phyloP scores from a whole-genome alignment of 2,329 filamentous ascomycete species.

The Beauveria bassiana region DNA sequence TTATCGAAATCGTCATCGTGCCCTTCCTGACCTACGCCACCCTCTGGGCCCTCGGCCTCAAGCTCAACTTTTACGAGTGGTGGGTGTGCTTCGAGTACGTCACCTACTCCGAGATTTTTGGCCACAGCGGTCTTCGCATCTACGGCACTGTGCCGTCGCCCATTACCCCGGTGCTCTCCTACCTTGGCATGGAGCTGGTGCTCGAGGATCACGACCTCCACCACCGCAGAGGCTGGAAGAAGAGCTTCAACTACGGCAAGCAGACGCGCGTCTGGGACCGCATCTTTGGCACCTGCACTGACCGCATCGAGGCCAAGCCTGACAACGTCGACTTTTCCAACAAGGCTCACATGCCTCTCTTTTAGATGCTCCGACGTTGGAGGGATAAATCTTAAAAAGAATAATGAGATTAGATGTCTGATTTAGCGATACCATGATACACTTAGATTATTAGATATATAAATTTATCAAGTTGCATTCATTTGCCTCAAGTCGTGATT shows the following conservation, averaged over 20 bases:
- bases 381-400: neutral
- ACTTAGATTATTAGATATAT: neutral
- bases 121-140: slow-evolving; percentile 33
- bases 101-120: slow-evolving; percentile 30
- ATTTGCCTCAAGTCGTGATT: neutral
- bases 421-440: neutral
- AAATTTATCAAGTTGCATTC: neutral
- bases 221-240: slow-evolving; percentile 28
- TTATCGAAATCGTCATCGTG: slow-evolving; percentile 33
- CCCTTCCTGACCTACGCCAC: slow-evolving; percentile 31
- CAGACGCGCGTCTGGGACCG: slow-evolving; percentile 11
- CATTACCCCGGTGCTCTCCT: slow-evolving; percentile 25
- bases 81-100: slow-evolving; percentile 39
- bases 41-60: slow-evolving; percentile 26
- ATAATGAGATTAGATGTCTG: neutral
- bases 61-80: slow-evolving; percentile 39
- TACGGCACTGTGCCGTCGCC: slow-evolving; percentile 27
- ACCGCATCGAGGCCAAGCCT: slow-evolving; percentile 7
- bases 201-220: slow-evolving; percentile 37
- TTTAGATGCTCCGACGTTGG: neutral
- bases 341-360: neutral
- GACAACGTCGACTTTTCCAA: slow-evolving; percentile 6
- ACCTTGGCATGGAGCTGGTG: slow-evolving; percentile 27
- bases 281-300: slow-evolving; percentile 6
- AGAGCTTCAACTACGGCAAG: slow-evolving; percentile 12